Conservation (phyloP, 1,139 yeast species). For the Petasospora fabianii region DNA sequence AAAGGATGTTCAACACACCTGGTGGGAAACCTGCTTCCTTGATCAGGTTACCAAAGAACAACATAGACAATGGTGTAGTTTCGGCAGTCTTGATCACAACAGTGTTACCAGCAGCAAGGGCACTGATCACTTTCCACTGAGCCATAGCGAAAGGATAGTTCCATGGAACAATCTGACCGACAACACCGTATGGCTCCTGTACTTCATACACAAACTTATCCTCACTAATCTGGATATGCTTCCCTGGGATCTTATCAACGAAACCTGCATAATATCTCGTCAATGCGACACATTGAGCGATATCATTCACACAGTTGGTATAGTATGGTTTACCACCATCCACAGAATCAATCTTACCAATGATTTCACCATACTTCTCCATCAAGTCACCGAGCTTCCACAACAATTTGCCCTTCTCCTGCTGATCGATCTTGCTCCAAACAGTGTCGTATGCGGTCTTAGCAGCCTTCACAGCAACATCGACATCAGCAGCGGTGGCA, state of each 20-base stretch:
- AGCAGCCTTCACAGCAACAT: conserved; percentile 73
- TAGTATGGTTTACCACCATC: conserved; percentile 63
- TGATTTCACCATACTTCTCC: conserved; percentile 43
- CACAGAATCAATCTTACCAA: conserved; percentile 57
- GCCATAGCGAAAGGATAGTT: conserved; percentile 71
- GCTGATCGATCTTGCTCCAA: conserved; percentile 45
- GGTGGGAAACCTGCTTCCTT: conserved; percentile 61
- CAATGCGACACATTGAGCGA: conserved; percentile 55
- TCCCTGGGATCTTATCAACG: conserved; percentile 75
- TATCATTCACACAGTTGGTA: conserved; percentile 53
- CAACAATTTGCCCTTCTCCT: conserved; percentile 44
- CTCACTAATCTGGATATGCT: conserved; percentile 58
- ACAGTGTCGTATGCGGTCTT: conserved; percentile 54
- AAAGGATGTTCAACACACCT: conserved; percentile 56
- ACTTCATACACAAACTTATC: conserved; percentile 58
- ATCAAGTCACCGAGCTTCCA: conserved; percentile 49
- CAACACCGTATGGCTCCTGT: conserved; percentile 56
- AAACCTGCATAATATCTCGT: conserved; percentile 78
- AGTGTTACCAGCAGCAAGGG: conserved; percentile 66
- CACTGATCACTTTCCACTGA: conserved; percentile 69
- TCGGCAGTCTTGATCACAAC: conserved; percentile 63
- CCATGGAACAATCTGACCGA: conserved; percentile 75
- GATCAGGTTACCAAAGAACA: conserved; percentile 49
- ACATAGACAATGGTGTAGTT: conserved; percentile 60
- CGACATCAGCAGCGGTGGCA: conserved; percentile 68